Conservation (phyloP, 257 asterid species). For the Handroanthus guayacan region DNA sequence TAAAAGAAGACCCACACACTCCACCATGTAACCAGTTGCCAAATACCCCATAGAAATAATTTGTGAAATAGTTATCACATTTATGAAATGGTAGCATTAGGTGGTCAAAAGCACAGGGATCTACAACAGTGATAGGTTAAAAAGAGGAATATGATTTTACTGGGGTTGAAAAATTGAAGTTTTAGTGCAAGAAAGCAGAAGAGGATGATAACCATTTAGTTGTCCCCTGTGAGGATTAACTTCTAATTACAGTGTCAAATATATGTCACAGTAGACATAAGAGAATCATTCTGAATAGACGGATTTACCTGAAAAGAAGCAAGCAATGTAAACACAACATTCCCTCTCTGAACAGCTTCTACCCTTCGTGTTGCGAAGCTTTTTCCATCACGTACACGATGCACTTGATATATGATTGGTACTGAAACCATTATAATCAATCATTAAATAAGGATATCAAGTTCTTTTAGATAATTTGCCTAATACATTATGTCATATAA, state of each 20-base stretch:
- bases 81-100: background rate
- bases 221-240: background rate
- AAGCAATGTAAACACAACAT: conserved; percentile 68
- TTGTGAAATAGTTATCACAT: background rate
- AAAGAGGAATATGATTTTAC: background rate
- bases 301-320: conserved; percentile 93
- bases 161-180: background rate
- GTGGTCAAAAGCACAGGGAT: background rate
- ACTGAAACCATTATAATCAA: conserved; percentile 54
- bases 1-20: conserved; percentile 13
- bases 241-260: no score
- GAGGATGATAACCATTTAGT: background rate
- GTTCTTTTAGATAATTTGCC: conserved; percentile 21
- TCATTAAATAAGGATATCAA: background rate
- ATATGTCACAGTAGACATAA: conserved; percentile 16
- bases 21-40: background rate
- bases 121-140: background rate
- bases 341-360: conserved; percentile 94
- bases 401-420: conserved; percentile 91
- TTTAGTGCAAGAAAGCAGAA: background rate
- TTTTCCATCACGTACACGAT: conserved; percentile 95
- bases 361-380: conserved; percentile 98
- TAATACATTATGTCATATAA: background rate
- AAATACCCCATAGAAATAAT: background rate
- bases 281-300: conserved; percentile 28